Conservation (phyloP, 2,329 filamentous ascomycete species). For the Grosmannia penicillata region DNA sequence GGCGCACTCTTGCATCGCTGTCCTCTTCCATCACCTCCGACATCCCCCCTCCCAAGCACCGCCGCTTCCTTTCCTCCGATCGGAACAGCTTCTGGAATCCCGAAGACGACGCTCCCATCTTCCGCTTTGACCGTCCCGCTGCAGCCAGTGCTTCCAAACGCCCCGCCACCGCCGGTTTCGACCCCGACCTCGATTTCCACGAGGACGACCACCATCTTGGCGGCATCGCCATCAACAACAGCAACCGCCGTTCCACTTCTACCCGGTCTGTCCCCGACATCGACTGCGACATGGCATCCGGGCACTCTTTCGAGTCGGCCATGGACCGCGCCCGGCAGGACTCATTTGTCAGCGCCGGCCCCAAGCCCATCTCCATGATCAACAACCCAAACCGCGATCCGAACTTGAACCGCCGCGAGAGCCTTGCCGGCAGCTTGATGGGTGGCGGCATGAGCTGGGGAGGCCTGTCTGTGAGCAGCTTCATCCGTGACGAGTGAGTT, state of each 20-base stretch:
- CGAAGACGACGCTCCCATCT: conserved; percentile 15
- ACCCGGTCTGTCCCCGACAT: conserved; percentile 11
- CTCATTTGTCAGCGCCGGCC: conserved; percentile 50
- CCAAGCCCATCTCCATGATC: conserved; percentile 52
- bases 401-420: conserved; percentile 44
- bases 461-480: conserved; percentile 88
- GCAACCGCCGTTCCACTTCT: conserved; percentile 3
- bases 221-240: conserved; percentile 13
- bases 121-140: conserved; percentile 28
- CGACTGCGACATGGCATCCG: conserved; percentile 42
- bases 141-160: background rate
- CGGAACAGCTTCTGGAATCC: background rate
- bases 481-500: conserved; percentile 81
- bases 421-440: conserved; percentile 48
- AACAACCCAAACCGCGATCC: conserved; percentile 49
- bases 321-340: conserved; percentile 46
- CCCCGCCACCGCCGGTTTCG: conserved; percentile 4
- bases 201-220: conserved; percentile 31
- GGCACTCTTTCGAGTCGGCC: conserved; percentile 41
- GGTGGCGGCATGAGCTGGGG: conserved; percentile 95
- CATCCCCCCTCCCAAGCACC: conserved; percentile 3
- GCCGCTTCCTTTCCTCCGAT: conserved; percentile 1
- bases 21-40: background rate
- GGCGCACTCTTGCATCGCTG: conserved; percentile 1
- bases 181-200: conserved; percentile 15